These are phyloP conservation scores for Aspergillus awamori DNA, from an alignment of 2,329 filamentous ascomycete species.

Conservation along the genomic window DNA sequence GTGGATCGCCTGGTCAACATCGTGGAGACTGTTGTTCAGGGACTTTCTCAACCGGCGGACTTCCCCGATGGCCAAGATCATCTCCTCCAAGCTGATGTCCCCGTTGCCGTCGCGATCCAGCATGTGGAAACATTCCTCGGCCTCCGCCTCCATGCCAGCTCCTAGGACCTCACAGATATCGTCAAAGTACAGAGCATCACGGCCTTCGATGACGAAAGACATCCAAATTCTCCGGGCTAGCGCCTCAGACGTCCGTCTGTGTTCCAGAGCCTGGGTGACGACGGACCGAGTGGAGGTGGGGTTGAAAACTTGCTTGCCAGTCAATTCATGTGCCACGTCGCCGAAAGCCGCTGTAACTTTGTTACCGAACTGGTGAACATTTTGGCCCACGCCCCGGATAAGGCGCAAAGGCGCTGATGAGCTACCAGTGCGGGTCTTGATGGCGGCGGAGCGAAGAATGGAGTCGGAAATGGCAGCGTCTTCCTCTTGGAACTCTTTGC, in stretches of 20 bases:
- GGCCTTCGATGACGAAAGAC: slow-evolving; percentile 92
- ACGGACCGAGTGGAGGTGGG: slow-evolving; percentile 87
- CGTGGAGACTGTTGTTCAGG: slow-evolving; percentile 91
- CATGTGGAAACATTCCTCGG: slow-evolving; percentile 79
- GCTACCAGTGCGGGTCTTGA: slow-evolving; percentile 49
- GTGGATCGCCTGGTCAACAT: slow-evolving; percentile 90
- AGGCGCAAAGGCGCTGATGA: slow-evolving; percentile 76
- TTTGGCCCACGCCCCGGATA: slow-evolving; percentile 71
- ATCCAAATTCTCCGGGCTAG: slow-evolving; percentile 95
- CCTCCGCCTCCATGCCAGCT: slow-evolving; percentile 70
- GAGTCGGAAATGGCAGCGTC: slow-evolving; percentile 90
- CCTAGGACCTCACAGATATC: slow-evolving; percentile 90
- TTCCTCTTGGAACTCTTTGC: slow-evolving; percentile 84
- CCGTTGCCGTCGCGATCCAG: slow-evolving; percentile 89
- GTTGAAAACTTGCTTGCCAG: slow-evolving; percentile 94
- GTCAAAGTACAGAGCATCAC: slow-evolving; percentile 74
- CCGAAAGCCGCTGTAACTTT: slow-evolving; percentile 93
- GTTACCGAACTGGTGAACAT: slow-evolving; percentile 81
- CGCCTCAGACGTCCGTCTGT: slow-evolving; percentile 81
- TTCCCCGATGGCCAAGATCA: slow-evolving; percentile 83
- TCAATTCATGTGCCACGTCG: slow-evolving; percentile 90
- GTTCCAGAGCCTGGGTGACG: slow-evolving; percentile 85
- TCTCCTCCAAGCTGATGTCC: slow-evolving; percentile 93
- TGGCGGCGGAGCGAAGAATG: slow-evolving; percentile 63
- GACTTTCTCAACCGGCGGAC: slow-evolving; percentile 85